phyloP scores from a whole-genome alignment of 306 rosid species.

The Senna siamea region DNA sequence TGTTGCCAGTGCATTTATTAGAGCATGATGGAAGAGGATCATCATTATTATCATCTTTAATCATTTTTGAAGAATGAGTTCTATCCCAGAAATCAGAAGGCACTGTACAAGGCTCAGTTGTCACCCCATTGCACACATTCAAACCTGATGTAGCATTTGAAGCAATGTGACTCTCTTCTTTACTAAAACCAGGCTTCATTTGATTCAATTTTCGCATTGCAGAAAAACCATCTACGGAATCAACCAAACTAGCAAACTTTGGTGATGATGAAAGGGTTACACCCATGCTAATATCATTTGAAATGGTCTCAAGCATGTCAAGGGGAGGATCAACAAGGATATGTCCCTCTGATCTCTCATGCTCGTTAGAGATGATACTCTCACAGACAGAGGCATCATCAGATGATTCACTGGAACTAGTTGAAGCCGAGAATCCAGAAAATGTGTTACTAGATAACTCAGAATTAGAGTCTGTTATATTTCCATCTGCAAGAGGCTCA shows the following conservation, averaged over 20 bases:
- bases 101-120: conserved; percentile 41
- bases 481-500: conserved; percentile 47
- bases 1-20: conserved; percentile 2
- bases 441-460: conserved; percentile 60
- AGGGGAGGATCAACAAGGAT: conserved; percentile 41
- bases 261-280: conserved; percentile 61
- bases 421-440: conserved; percentile 75
- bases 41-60: conserved; percentile 35
- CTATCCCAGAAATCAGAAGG: conserved; percentile 67
- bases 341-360: conserved; percentile 61
- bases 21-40: conserved; percentile 38
- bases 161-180: conserved; percentile 39
- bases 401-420: conserved; percentile 53
- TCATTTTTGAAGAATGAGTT: conserved; percentile 44
- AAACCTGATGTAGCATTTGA: conserved; percentile 45
- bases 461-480: conserved; percentile 43
- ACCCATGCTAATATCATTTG: conserved; percentile 38
- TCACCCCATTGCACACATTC: conserved; percentile 38
- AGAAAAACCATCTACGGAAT: conserved; percentile 55
- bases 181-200: conserved; percentile 39
- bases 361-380: conserved; percentile 55
- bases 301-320: conserved; percentile 44
- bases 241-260: conserved; percentile 72
- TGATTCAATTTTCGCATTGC: conserved; percentile 43
- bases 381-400: conserved; percentile 76